phyloP scores from a whole-genome alignment of 176 grass and related monocot species.

The Oryza australiensis region DNA sequence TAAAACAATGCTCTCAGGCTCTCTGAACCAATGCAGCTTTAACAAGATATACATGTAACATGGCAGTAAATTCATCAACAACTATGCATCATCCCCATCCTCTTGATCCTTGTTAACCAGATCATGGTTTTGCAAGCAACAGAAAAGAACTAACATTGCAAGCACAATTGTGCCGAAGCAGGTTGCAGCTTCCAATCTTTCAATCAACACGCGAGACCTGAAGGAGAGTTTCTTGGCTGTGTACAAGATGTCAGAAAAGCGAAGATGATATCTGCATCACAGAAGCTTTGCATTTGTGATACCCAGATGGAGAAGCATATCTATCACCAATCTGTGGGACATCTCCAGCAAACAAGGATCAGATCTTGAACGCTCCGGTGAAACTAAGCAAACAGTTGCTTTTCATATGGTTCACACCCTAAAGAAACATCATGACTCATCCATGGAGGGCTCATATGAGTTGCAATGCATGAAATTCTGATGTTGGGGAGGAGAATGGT shows the following conservation, averaged over 20 bases:
- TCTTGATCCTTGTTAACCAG: background rate
- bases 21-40: background rate
- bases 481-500: conserved; percentile 13
- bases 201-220: background rate
- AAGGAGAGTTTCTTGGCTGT: background rate
- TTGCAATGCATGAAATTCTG: conserved; percentile 7
- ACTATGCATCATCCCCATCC: background rate
- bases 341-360: conserved; percentile 24
- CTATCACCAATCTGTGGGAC: background rate
- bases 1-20: background rate
- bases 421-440: conserved; percentile 39
- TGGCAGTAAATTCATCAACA: background rate
- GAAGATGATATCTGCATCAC: background rate
- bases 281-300: background rate
- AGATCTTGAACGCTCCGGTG: background rate
- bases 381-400: background rate
- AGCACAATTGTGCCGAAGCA: background rate
- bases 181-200: conserved; percentile 6
- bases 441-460: conserved; percentile 35
- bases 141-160: background rate
- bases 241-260: conserved; percentile 11
- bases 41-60: background rate
- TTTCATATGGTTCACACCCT: conserved; percentile 27
- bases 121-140: conserved; percentile 17
- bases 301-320: conserved; percentile 22